Conservation (phyloP, 129 eudicot species). For the Pittosporum tobira region DNA sequence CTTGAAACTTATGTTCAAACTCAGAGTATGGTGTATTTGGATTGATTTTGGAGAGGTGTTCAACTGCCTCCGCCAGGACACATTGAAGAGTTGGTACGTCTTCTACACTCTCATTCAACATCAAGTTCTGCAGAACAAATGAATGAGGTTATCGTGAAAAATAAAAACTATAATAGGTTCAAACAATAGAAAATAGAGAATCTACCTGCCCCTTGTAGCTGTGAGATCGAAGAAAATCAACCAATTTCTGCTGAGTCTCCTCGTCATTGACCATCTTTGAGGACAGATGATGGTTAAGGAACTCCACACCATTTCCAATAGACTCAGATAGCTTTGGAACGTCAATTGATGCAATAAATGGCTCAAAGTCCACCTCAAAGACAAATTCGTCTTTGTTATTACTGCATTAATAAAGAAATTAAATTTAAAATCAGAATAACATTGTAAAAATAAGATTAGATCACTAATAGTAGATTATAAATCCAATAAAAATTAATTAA, state of each 20-base stretch:
- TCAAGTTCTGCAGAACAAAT: constrained; percentile 44
- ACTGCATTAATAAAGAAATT: constrained; percentile 4
- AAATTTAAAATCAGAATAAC: background rate
- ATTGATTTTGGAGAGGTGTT: constrained; percentile 57
- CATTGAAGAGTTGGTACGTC: constrained; percentile 58
- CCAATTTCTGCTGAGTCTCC: constrained; percentile 84
- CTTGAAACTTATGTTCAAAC: constrained; percentile 92
- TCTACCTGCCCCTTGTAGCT: constrained; percentile 78
- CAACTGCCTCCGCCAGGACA: constrained; percentile 74
- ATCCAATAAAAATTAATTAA: background rate
- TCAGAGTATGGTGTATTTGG: constrained; percentile 70
- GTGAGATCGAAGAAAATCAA: constrained; percentile 76
- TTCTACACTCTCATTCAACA: constrained; percentile 84
- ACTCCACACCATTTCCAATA: constrained; percentile 91
- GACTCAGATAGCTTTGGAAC: constrained; percentile 78
- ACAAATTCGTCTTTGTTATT: constrained; percentile 41
- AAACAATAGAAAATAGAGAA: constrained; percentile 5
- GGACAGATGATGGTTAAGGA: constrained; percentile 93
- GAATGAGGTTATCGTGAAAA: background rate
- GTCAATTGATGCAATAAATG: constrained; percentile 80
- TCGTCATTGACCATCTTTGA: constrained; percentile 85
- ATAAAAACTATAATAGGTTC: background rate
- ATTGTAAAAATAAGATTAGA: background rate
- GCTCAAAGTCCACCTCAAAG: constrained; percentile 94
- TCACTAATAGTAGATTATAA: background rate